A percentile compares a stretch with the other conserved stretches of the same genome.
Evolutionary conservation across 192 early-diverging fungal genomes (phyloP).

Genomic region (Backusella sp.): DNA sequence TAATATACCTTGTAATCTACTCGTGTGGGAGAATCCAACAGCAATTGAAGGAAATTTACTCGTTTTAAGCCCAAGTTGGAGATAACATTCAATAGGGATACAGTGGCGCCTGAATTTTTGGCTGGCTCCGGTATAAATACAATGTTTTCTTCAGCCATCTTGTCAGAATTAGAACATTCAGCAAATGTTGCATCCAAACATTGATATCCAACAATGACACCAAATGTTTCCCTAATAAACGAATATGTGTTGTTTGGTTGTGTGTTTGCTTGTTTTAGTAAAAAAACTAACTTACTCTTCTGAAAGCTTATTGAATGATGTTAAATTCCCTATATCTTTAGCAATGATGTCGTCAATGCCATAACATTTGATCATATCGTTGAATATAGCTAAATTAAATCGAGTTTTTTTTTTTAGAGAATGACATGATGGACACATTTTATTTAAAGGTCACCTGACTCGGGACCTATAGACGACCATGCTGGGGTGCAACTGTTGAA

Average conservation of each 20-base stretch:
- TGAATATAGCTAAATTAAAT: background rate
- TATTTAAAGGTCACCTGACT: no score
- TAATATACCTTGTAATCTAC: background rate
- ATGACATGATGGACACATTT: no score
- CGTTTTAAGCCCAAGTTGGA: background rate
- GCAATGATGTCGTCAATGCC: background rate
- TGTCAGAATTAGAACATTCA: background rate
- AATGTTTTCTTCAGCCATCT: background rate
- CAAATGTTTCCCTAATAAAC: background rate
- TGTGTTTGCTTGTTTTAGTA: no score
- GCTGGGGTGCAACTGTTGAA: no score
- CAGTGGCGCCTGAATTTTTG: background rate
- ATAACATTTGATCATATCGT: background rate
- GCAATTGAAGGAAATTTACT: background rate
- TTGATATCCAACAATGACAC: background rate
- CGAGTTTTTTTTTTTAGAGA: no score
- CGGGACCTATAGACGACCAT: no score
- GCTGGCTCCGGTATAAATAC: background rate
- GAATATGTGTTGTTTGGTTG: background rate
- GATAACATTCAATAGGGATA: background rate
- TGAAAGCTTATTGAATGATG: background rate
- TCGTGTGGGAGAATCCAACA: background rate
- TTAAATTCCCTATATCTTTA: background rate
- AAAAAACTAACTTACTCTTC: background rate
- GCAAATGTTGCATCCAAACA: background rate